phyloP scores from a whole-genome alignment of 208 protist species.

The Tritrichomonas foetus region DNA sequence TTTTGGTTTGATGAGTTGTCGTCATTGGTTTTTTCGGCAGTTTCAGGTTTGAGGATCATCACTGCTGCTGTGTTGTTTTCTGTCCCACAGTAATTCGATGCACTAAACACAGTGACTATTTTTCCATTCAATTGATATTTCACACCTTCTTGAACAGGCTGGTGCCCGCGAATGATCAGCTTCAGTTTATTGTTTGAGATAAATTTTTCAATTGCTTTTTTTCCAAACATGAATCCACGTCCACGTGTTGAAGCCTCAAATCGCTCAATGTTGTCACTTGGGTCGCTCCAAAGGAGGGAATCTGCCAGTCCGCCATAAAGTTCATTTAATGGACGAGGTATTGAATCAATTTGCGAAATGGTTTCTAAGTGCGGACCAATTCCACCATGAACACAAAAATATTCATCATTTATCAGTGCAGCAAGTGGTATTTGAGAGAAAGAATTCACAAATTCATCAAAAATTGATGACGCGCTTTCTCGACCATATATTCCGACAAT shows the following conservation, averaged over 20 bases:
- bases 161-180: background rate
- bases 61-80: too few species aligned
- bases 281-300: background rate
- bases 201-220: background rate
- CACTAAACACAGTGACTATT: slow-evolving; percentile 6
- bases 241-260: background rate
- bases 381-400: slow-evolving; percentile 13
- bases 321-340: background rate
- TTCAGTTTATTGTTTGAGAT: background rate
- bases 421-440: slow-evolving; percentile 74
- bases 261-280: background rate
- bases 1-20: too few species aligned
- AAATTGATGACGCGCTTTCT: slow-evolving; percentile 70
- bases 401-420: slow-evolving; percentile 57
- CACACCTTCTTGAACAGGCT: background rate
- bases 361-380: background rate
- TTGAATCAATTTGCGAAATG: background rate
- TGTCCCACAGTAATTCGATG: background rate
- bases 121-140: background rate
- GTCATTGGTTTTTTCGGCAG: too few species aligned
- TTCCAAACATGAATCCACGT: background rate
- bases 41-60: too few species aligned
- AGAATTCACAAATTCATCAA: slow-evolving; percentile 69
- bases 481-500: slow-evolving; percentile 74
- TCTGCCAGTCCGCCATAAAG: too few species aligned